Evolutionary conservation across 2,329 filamentous ascomycete genomes (phyloP), one percentile per base, ranked within the genome.

Genomic region (Nigrospora sphaerica): DNA sequence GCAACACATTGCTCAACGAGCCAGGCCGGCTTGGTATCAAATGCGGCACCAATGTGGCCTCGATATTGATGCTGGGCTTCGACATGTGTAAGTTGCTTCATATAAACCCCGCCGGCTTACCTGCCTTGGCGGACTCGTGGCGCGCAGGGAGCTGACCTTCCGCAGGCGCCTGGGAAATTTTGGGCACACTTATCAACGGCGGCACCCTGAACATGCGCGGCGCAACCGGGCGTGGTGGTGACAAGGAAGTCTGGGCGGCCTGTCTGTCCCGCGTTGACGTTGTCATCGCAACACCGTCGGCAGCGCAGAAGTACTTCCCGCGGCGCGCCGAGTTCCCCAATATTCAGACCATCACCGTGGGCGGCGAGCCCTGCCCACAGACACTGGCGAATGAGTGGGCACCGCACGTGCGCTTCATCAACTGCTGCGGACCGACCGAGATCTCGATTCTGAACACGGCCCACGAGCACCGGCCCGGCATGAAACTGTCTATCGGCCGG

Each of bases 401-500:
- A 4, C 40, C 40, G 18, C 40, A 42, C 32, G 40, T 42, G 17
- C 40, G 40, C 9, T 42, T 42, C 40, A 32, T 42, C 17, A 42
- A 42, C 32, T 19, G 23, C 32, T 42, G 40, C 12, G 40, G 40
- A 3, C 40, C 40, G 32, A 42, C 40, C 17, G 40, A 42, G 32
- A 42, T 42, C 14, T 42, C 40, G 40, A 42, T 42, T 12, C 32
- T 42, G 40, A 42, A 42, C 32, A 42, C 40, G 40, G 40, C 40
- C 18, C 40, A 42, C 40, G 34, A 32, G 32, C 40, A 42, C 11
- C 32, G 34, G 17, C 40, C 23, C 32, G 40, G 40, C 40, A 33
- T 33, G 14, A 42, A 42, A 31, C 40, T 42, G 32, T 34, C 40
- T 7, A 42, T 42, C 17, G 40, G 40, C 32, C 32, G 32, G 17